These are phyloP conservation scores for Leucoagaricus sp. DNA, from an alignment of 1,284 basidiomycete species.

Conservation along the genomic window DNA sequence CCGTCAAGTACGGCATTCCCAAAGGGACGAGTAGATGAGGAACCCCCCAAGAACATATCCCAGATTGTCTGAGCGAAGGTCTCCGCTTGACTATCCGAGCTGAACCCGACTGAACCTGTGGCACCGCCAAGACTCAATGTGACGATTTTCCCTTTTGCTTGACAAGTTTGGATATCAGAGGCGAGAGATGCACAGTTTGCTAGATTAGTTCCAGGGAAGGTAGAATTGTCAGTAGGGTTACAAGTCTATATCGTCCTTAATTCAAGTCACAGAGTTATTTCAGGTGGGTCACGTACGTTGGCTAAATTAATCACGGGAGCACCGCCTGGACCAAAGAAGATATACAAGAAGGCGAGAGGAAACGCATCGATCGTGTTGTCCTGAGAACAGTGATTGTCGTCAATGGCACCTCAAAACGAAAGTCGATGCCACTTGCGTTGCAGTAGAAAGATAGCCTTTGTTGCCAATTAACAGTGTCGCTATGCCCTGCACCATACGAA, in stretches of 20 bases:
- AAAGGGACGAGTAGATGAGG: slow-evolving; percentile 59
- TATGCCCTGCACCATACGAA: slow-evolving; percentile 58
- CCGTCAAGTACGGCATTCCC: slow-evolving; percentile 65
- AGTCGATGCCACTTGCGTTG: slow-evolving; percentile 37
- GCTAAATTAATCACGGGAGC: slow-evolving; percentile 62
- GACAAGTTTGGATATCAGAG: slow-evolving; percentile 57
- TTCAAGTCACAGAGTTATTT: neutral
- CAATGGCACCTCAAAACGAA: neutral
- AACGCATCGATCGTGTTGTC: slow-evolving; percentile 65
- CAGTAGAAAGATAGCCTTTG: slow-evolving; percentile 59
- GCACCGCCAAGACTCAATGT: slow-evolving; percentile 54
- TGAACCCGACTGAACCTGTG: slow-evolving; percentile 55
- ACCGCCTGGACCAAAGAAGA: slow-evolving; percentile 60
- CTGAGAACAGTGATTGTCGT: slow-evolving; percentile 33
- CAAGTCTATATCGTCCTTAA: slow-evolving; percentile 42
- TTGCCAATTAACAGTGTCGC: slow-evolving; percentile 54
- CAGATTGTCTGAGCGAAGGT: slow-evolving; percentile 62
- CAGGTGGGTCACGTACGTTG: slow-evolving; percentile 40
- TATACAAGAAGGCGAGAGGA: slow-evolving; percentile 61
- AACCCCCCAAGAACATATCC: slow-evolving; percentile 63
- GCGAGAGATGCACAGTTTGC: slow-evolving; percentile 56
- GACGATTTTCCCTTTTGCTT: slow-evolving; percentile 62
- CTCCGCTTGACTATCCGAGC: slow-evolving; percentile 51
- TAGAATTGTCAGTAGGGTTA: slow-evolving; percentile 53
- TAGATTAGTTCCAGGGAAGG: slow-evolving; percentile 58